A percentile compares a stretch with the other conserved stretches of the same genome.
Evolutionary conservation across 169 alveolate species (phyloP).

Genomic region (Eimeria sp.): DNA sequence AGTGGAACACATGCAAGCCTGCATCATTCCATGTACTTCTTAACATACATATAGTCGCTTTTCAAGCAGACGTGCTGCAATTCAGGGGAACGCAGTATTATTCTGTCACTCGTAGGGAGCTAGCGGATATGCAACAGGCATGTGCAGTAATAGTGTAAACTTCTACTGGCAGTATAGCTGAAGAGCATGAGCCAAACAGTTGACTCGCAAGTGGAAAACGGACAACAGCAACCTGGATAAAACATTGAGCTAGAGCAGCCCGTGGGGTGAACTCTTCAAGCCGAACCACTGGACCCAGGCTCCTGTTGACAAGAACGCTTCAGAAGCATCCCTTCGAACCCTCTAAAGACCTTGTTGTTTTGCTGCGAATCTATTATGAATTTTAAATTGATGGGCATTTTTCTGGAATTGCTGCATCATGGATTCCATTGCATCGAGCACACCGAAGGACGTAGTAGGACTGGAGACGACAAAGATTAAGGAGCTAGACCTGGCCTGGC

Average conservation of each 20-base stretch:
- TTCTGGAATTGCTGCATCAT: too few relatives aligned
- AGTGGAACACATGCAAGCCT: neutral
- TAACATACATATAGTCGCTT: neutral
- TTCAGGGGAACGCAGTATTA: neutral
- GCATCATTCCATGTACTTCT: neutral
- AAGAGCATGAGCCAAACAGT: neutral
- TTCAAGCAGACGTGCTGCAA: neutral
- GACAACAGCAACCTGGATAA: neutral
- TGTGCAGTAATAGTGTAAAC: neutral
- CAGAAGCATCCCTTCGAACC: too few relatives aligned
- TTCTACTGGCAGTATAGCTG: neutral
- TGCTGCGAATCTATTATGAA: too few relatives aligned
- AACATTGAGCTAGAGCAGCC: neutral
- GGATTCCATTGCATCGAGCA: too few relatives aligned
- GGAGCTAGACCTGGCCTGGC: too few relatives aligned
- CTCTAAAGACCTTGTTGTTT: too few relatives aligned
- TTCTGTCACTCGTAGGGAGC: neutral
- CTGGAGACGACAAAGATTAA: too few relatives aligned
- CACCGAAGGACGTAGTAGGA: too few relatives aligned
- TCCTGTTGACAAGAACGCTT: too few relatives aligned
- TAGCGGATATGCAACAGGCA: neutral
- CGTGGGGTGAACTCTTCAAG: too few relatives aligned
- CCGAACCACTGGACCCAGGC: too few relatives aligned
- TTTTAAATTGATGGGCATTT: too few relatives aligned
- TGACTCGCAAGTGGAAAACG: neutral